Base-by-base conservation (phyloP, 225 moss, liverwort and hornwort genomes). In the Thuidium tamariscinum region DNA sequence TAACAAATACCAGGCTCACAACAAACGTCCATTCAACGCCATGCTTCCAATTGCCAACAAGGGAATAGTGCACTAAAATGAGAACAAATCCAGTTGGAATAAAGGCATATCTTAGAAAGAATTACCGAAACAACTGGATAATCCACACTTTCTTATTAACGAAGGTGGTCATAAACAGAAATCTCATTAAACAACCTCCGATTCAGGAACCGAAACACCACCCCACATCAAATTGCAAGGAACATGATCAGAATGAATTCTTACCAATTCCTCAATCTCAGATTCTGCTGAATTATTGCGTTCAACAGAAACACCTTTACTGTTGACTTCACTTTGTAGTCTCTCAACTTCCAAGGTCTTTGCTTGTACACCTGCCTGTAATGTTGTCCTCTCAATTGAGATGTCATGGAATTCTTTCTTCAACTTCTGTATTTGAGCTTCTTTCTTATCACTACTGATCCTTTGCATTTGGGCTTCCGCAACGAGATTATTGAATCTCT, bases 191-290 rank as follows among this genome's bases (percentile, higher is more conserved):
- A 69, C 39, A 79, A 83, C 56, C 44, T 63, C 65, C 63, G 41
- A 51, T 26, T 69, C 75, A 63, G 56, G 27, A n/a, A 42, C 52
- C 51, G 41, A 83, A 84, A 84, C 64, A 21, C 52, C 61, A 79
- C 23, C 30, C 54, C 44, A 51, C 54, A 90, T 87, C 72, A 82
- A 78, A 78, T 52, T 77, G 44, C 54, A 70, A 84, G 72, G 71
- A 84, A 67, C 5, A 77, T 39, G 78, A n/a, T 61, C n/a, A 64
- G 59, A 46, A 77, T 32, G 74, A 64, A 61, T 54, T 63, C 85
- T 88, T 88, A 88, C 94, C 93, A 95, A 92, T 90, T 94, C 94
- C 79, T 96, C 94, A 77, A 97, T 93, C 88, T 92, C 92, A 83
- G 86, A 89, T 89, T 92, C 92, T 30, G 64, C 81, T 84, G 86